Base-by-base conservation (phyloP, 805 yeast genomes). In the Schwanniomyces sp. region DNA sequence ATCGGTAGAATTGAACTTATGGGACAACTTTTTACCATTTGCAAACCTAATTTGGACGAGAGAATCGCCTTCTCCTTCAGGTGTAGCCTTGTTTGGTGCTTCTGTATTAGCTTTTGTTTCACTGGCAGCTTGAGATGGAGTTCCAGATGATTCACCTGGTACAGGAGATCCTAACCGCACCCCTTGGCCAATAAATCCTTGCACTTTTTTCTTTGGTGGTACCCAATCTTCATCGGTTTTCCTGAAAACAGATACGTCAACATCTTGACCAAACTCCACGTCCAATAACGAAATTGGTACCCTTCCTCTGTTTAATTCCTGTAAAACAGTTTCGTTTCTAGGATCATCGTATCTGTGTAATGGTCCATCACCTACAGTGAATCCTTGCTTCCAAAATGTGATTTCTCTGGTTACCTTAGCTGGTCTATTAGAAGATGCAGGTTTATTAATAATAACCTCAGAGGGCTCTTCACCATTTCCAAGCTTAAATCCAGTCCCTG, bases 301-400 rank as follows among this genome's bases (percentile, higher is more conserved):
- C 49, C 95, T 78, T 8, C 99, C 99, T 47, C 84, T 79, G 61
- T 88, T 87, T 67, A 94, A 78, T 55, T 91, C 94, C 53, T 83
- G 78, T 57, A 94, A 74, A 53, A 88, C 86, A 39, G 77, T 79
- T 41, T 84, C 84, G 63, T 92, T 94, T n/a, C 79, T 82, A 5
- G 96, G 96, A 64, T 94, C 98, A 59, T 92, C 97, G 64, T 91
- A 94, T 49, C 94, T 76, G 64, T 80, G 85, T 47, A 94, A 76
- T 21, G 81, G 81, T 2, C 98, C 98, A 42, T 91, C 96, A 28
- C 94, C 98, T 24, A 94, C 91, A 52, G 90, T 89, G 69, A 94
- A 94, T 1, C 99, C 99, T 59, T 94, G 92, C 56, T 84, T 86
- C 99, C 99, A 94, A 64, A 94, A 92, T 0, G 96, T 89, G 52